phyloP scores from a whole-genome alignment of 371 early-diverging fungal genomes.

The Phascolomyces articulosus region DNA sequence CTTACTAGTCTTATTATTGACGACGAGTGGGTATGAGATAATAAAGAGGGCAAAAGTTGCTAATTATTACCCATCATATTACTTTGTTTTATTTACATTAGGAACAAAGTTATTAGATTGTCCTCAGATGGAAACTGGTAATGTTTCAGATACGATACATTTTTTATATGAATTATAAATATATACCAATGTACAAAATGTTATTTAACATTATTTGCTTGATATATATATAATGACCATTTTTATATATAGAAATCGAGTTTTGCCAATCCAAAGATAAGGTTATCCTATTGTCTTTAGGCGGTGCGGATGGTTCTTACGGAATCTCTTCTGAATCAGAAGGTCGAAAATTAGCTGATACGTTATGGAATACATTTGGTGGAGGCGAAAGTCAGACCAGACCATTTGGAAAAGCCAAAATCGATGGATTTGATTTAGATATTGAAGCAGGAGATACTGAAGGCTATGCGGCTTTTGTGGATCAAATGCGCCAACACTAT shows the following conservation, averaged over 20 bases:
- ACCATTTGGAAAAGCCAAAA: slow-evolving; percentile 65
- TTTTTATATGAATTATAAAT: too few relatives aligned
- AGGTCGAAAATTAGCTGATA: slow-evolving; percentile 58
- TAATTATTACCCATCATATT: background rate
- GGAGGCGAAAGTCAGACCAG: slow-evolving; percentile 26
- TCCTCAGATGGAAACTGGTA: slow-evolving; percentile 43
- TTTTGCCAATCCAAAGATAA: slow-evolving; percentile 67
- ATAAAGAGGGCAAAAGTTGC: background rate
- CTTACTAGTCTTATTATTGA: background rate
- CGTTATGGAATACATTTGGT: slow-evolving; percentile 62
- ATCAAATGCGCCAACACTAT: slow-evolving; percentile 36
- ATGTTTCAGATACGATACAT: background rate
- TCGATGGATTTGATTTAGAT: slow-evolving; percentile 77
- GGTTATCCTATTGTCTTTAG: slow-evolving; percentile 66
- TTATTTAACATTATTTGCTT: too few relatives aligned
- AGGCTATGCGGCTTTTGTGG: slow-evolving; percentile 57
- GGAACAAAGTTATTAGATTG: slow-evolving; percentile 46
- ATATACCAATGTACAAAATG: too few relatives aligned
- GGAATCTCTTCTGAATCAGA: slow-evolving; percentile 53
- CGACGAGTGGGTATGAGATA: too few relatives aligned
- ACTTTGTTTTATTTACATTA: background rate
- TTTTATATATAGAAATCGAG: slow-evolving; percentile 53
- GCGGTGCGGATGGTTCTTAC: slow-evolving; percentile 70
- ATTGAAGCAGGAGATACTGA: slow-evolving; percentile 62
- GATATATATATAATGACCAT: background rate